Conservation (phyloP, 345 rosid species). For the Pistacia vera region DNA sequence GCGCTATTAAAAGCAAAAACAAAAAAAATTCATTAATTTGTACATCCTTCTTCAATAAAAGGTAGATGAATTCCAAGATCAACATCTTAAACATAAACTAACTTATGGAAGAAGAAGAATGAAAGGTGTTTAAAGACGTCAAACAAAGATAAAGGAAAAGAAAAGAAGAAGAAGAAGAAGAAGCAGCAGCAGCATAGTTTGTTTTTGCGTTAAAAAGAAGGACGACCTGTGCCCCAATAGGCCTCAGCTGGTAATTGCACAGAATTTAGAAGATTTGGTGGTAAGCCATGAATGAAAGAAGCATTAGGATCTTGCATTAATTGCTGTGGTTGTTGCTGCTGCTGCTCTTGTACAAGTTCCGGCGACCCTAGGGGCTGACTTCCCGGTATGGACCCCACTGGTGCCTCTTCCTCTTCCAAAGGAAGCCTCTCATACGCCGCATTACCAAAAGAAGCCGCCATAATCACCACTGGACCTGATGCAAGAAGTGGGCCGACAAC, state of each 20-base stretch:
- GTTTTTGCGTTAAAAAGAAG: constrained; percentile 44
- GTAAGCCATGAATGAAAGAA: constrained; percentile 68
- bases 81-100: constrained; percentile 31
- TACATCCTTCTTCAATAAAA: constrained; percentile 51
- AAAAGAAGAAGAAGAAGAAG: background rate
- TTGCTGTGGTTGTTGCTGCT: constrained; percentile 60
- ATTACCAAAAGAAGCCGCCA: constrained; percentile 97
- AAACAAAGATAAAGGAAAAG: constrained; percentile 22
- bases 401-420: constrained; percentile 70
- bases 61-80: constrained; percentile 31
- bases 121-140: constrained; percentile 14
- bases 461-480: constrained; percentile 85
- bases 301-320: constrained; percentile 68
- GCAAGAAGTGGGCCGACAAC: constrained; percentile 81
- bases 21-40: constrained; percentile 37
- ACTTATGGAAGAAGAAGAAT: constrained; percentile 30
- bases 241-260: constrained; percentile 71
- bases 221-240: constrained; percentile 73
- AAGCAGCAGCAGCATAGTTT: constrained; percentile 6
- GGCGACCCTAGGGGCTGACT: constrained; percentile 47
- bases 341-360: constrained; percentile 26
- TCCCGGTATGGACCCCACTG: constrained; percentile 31
- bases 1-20: constrained; percentile 10
- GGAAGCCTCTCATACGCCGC: constrained; percentile 96
- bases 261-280: constrained; percentile 78